Percentiles rank a stretch among this genome's conserved stretches.
Evolutionary conservation across 208 protist genomes (phyloP).

Genomic region (Trypanosoma grayi): DNA sequence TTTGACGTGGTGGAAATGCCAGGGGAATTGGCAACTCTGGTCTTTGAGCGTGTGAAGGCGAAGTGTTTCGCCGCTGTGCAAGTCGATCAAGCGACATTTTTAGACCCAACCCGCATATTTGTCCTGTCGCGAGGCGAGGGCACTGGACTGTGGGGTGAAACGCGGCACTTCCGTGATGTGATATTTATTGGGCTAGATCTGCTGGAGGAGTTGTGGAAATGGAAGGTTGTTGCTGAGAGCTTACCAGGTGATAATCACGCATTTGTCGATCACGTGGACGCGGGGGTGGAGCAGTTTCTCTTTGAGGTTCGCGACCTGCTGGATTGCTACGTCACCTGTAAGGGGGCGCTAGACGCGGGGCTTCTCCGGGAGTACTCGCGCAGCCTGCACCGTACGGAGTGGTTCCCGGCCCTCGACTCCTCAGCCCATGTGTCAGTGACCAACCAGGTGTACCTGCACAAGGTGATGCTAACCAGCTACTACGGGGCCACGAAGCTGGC

Average conservation of each 20-base stretch:
- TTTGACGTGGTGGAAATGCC: conserved; percentile 79
- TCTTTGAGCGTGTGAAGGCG: conserved; percentile 61
- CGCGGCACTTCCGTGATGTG: conserved; percentile 63
- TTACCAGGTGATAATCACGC: conserved; percentile 63
- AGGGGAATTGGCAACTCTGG: conserved; percentile 33
- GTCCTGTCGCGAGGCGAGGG: conserved; percentile 67
- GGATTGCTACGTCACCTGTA: conserved; percentile 55
- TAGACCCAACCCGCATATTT: conserved; percentile 60
- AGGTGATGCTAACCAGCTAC: conserved; percentile 70
- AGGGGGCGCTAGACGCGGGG: conserved; percentile 47
- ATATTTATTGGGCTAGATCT: conserved; percentile 81
- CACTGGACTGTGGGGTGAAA: conserved; percentile 44
- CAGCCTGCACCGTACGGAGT: conserved; percentile 52
- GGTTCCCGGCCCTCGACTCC: conserved; percentile 74
- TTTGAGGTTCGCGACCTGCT: conserved; percentile 56
- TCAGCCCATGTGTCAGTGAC: conserved; percentile 74
- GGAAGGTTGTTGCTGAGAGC: conserved; percentile 52
- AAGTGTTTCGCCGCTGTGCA: conserved; percentile 45
- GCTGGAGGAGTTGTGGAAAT: conserved; percentile 76
- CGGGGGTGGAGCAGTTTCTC: conserved; percentile 54
- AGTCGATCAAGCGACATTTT: conserved; percentile 45
- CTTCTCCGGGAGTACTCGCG: conserved; percentile 43
- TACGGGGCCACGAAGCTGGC: conserved; percentile 75
- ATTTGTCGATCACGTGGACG: conserved; percentile 72
- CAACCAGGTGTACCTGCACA: conserved; percentile 81